Evolutionary conservation across 2,329 filamentous ascomycete genomes (phyloP).

Genomic region (Aureobasidium sp.): DNA sequence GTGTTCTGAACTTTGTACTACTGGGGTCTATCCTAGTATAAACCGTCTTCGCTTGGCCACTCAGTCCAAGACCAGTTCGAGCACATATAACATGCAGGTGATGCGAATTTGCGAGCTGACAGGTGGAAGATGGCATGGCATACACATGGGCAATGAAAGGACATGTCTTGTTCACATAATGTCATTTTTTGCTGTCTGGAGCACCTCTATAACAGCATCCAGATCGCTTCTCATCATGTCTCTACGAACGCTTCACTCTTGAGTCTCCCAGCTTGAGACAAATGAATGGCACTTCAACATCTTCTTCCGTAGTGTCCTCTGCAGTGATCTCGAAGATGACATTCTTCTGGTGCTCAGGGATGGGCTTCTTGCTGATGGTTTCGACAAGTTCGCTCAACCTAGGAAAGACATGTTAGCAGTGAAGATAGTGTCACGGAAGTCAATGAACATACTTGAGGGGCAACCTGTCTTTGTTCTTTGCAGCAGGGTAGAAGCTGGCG

Average conservation of each 20-base stretch:
- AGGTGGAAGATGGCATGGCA: no score
- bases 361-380: constrained; percentile 80
- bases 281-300: constrained; percentile 93
- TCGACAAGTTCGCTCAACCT: constrained; percentile 86
- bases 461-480: constrained; percentile 74
- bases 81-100: no score
- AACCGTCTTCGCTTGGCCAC: no score
- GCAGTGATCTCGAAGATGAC: constrained; percentile 94
- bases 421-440: background rate
- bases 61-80: no score
- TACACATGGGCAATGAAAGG: no score
- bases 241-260: background rate
- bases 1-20: no score
- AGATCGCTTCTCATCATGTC: no score
- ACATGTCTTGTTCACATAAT: no score
- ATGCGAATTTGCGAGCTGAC: no score
- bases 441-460: constrained; percentile 51
- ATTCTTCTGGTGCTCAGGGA: constrained; percentile 86
- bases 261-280: background rate
- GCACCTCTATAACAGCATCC: no score
- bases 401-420: constrained; percentile 23
- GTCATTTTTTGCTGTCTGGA: no score
- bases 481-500: constrained; percentile 80
- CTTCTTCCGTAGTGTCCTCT: constrained; percentile 79
- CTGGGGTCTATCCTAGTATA: no score